Base-by-base conservation (phyloP, 768 basidiomycete species). In the Tephrocybe sp. region DNA sequence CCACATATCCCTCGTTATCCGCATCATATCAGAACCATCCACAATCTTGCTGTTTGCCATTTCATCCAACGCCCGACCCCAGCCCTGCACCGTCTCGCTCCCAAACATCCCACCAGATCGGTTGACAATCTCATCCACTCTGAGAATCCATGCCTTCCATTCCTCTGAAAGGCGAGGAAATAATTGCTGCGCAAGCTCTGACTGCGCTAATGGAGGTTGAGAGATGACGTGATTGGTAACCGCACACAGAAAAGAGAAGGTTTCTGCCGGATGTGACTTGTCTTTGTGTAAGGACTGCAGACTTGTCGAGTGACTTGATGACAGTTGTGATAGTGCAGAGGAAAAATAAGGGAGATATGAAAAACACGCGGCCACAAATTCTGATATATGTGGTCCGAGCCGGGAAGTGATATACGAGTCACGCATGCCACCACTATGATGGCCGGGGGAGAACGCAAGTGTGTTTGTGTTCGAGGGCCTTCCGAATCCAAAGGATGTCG, bases 271-370 rank as follows among this genome's bases (percentile, higher is more conserved):
- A 60, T 89, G 85, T 5, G 77, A 75, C 60, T 81, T 83, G 56
- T 82, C 85, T 59, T 77, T 84, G 54, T 82, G 82, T 46, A 80
- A 69, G 34, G 74, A 66, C 56, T 79, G 78, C 25, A 78, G 59
- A 18, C 67, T 64, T 7, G 73, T 63, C n/a, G 76, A 65, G 49
- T 76, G 73, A 19, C 44, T 54, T 43, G 67, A 60, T 44, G 49
- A 39, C 30, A 51, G 55, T 53, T 49, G 58, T 45, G 60, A 60
- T 55, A 58, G 56, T 48, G 44, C 57, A 35, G 75, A 84, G 18
- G 89, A 87, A 63, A 93, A 93, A 63, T 93, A 92, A 2, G 88
- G 89, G 39, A 92, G 80, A 63, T 92, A 93, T 5, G 91, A 86
- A 64, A 84, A 77, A 64, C 81, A 88, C 25, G 85, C 80, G 2